Evolutionary conservation across 1,284 basidiomycete genomes (phyloP).

Genomic region (Cutaneotrichosporon curvatum): DNA sequence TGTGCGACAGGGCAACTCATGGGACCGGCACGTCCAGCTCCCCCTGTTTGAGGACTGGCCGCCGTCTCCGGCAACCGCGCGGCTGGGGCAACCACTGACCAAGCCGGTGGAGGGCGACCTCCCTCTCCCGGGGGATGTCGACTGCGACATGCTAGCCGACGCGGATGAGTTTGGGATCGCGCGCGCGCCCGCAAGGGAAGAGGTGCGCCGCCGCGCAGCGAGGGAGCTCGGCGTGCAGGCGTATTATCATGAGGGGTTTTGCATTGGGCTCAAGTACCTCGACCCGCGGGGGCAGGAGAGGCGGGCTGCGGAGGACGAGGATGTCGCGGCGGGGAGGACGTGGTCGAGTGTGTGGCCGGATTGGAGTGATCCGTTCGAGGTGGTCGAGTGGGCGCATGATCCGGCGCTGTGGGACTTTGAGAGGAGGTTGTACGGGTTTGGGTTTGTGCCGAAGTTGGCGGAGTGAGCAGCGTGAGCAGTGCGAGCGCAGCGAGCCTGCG

Average conservation of each 20-base stretch:
- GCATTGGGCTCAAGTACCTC: conserved; percentile 38
- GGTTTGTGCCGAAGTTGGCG: conserved; percentile 44
- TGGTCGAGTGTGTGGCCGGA: conserved; percentile 21
- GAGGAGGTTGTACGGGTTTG: conserved; percentile 36
- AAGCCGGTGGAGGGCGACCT: conserved; percentile 13
- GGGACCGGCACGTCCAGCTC: conserved; percentile 46
- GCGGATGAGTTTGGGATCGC: conserved; percentile 44
- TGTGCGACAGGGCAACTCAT: conserved; percentile 40
- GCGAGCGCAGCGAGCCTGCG: too few species aligned
- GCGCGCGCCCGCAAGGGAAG: conserved; percentile 33
- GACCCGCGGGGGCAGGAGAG: conserved; percentile 31
- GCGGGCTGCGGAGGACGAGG: conserved; percentile 17
- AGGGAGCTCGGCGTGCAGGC: conserved; percentile 44
- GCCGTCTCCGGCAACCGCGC: conserved; percentile 26
- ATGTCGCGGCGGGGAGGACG: background rate
- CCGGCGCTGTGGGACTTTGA: conserved; percentile 37
- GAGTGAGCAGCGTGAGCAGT: too few species aligned
- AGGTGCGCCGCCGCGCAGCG: conserved; percentile 38
- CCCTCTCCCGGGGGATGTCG: conserved; percentile 41
- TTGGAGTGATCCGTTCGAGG: conserved; percentile 41
- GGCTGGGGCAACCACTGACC: conserved; percentile 4
- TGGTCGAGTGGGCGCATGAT: conserved; percentile 41
- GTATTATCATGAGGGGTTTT: conserved; percentile 43
- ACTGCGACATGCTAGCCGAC: conserved; percentile 49
- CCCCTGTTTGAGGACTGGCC: conserved; percentile 38